A percentile compares a stretch with the other conserved stretches of the same genome.
Evolutionary conservation across 495 filamentous ascomycete species (phyloP).

Genomic region (Schizothecium vesticola): DNA sequence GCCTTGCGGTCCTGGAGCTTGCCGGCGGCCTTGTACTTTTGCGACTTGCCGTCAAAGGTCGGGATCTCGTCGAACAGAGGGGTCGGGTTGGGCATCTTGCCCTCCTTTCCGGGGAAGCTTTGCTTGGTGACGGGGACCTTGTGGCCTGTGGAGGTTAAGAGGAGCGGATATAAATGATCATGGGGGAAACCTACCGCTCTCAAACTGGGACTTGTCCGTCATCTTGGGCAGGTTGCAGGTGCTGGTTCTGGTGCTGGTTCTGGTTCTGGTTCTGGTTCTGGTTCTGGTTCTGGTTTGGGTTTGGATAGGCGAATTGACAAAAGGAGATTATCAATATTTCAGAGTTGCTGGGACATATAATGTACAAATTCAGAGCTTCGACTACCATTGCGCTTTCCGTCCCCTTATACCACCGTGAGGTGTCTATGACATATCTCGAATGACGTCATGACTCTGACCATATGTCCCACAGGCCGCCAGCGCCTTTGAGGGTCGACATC

Average conservation of each 20-base stretch:
- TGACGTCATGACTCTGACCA: constrained; percentile 15
- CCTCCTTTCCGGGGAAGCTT: constrained; percentile 61
- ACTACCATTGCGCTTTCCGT: background rate
- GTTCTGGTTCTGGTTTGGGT: no score
- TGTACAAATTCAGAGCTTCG: background rate
- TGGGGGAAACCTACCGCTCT: constrained; percentile 37
- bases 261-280: no score
- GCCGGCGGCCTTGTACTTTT: constrained; percentile 70
- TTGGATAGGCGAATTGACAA: background rate
- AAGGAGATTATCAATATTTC: background rate
- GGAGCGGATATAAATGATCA: background rate
- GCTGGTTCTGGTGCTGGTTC: no score
- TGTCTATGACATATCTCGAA: background rate
- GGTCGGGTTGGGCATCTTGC: constrained; percentile 55
- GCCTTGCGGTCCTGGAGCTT: constrained; percentile 72
- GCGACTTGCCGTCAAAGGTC: constrained; percentile 62
- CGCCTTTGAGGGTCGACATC: background rate
- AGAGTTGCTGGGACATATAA: background rate
- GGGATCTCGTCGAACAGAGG: constrained; percentile 64
- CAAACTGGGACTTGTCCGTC: constrained; percentile 46
- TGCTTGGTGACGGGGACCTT: constrained; percentile 64
- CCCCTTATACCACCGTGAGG: background rate
- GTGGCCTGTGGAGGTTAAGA: constrained; percentile 49
- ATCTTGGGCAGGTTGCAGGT: constrained; percentile 7
- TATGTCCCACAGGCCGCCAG: background rate